phyloP scores from a whole-genome alignment of 108 stramenopile species.

The Asterionellopsis glacialis region DNA sequence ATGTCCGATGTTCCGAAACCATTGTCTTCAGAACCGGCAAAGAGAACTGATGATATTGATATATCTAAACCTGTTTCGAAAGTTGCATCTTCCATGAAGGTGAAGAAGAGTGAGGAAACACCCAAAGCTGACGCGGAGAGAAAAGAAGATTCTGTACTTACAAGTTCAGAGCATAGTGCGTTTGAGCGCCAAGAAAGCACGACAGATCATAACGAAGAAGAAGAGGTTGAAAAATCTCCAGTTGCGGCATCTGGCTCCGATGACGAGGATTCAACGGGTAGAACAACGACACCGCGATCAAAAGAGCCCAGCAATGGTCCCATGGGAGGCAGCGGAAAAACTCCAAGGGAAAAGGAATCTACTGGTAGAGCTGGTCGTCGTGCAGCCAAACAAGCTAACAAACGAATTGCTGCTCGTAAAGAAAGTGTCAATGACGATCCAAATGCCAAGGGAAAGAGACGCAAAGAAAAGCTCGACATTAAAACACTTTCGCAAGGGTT shows the following conservation, averaged over 20 bases:
- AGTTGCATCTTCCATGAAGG: background rate
- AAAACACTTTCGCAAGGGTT: background rate
- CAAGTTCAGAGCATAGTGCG: background rate
- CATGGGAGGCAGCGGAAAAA: too few species aligned
- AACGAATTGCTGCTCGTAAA: conserved; percentile 35
- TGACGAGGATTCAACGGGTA: conserved; percentile 1
- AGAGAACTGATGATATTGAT: conserved; percentile 1
- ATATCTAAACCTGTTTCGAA: background rate
- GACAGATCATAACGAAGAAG: conserved; percentile 1
- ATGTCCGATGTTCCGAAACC: background rate
- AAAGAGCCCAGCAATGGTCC: too few species aligned
- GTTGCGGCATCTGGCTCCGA: background rate
- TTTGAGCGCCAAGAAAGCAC: background rate
- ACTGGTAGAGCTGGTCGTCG: conserved; percentile 38
- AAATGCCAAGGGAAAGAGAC: conserved; percentile 2
- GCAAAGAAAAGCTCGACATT: conserved; percentile 2
- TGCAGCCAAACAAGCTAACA: conserved; percentile 66
- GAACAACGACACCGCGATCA: background rate
- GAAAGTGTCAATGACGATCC: conserved; percentile 4
- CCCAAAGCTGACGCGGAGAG: too few species aligned
- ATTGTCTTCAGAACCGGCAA: too few species aligned
- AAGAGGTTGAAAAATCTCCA: background rate
- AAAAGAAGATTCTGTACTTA: too few species aligned
- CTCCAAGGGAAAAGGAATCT: too few species aligned
- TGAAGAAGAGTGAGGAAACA: too few species aligned